Evolutionary conservation across 2,329 filamentous ascomycete genomes (phyloP).

Genomic region (Cercospora nicotianae): DNA sequence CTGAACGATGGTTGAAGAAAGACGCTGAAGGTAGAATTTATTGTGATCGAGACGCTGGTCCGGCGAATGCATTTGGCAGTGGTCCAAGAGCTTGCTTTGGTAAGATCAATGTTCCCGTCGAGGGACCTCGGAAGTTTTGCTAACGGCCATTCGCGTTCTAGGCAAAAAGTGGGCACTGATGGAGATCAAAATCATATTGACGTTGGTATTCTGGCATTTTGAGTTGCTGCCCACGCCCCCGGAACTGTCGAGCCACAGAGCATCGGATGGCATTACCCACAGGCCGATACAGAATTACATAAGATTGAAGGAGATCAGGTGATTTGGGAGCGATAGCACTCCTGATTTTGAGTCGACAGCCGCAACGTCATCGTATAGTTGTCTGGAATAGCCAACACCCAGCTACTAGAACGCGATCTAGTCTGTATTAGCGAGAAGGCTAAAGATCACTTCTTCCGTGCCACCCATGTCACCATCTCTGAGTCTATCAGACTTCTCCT

Average conservation of each 20-base stretch:
- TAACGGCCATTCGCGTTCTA: background rate
- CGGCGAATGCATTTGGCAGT: slow-evolving; percentile 4
- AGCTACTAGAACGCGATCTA: too few species aligned
- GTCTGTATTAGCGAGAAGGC: too few species aligned
- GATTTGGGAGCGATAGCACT: background rate
- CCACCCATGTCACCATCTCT: slow-evolving; percentile 4
- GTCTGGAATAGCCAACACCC: too few species aligned
- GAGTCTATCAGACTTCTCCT: background rate
- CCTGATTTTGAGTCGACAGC: background rate
- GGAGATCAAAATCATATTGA: slow-evolving; percentile 12
- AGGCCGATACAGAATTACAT: slow-evolving; percentile 35
- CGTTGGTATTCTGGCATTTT: slow-evolving; percentile 27
- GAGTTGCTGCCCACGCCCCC: slow-evolving; percentile 30
- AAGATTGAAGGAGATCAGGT: slow-evolving; percentile 9
- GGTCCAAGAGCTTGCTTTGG: slow-evolving; percentile 18
- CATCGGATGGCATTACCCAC: slow-evolving; percentile 35
- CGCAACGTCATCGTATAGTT: background rate
- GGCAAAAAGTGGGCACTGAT: slow-evolving; percentile 14
- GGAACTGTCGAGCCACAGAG: slow-evolving; percentile 28
- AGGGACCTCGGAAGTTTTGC: slow-evolving; percentile 8
- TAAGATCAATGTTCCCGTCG: slow-evolving; percentile 34
- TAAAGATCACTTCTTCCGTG: slow-evolving; percentile 1
- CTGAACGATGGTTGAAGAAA: slow-evolving; percentile 9
- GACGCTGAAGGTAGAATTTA: background rate
- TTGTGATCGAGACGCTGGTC: slow-evolving; percentile 3